Base-by-base conservation (phyloP, 257 asterid genomes). In the Jasminum sambac region DNA sequence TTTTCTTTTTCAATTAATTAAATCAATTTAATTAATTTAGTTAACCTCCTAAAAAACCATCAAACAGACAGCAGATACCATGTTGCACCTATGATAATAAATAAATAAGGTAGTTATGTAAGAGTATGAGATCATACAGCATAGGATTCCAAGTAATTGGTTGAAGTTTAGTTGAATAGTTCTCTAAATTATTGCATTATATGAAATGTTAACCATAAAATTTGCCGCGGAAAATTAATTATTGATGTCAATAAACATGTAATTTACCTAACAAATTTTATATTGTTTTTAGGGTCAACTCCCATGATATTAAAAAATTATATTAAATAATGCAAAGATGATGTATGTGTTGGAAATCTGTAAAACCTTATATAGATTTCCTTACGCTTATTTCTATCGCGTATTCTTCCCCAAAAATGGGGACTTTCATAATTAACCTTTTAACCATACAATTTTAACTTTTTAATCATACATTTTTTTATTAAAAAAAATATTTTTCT, bases 121-220 rank as follows among this genome's bases (percentile, higher is more conserved):
- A 52, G 16, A 55, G 23, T 2, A 55, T 77, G 79, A 69, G 68
- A 55, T 76, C 79, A 70, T 60, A 34, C 7, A 58, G 61, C 88
- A 73, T 82, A 57, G 84, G 87, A 84, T 85, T 78, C 90, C 82
- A 59, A 63, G 72, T 58, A 80, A 64, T 76, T 55, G 38, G 86
- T 77, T 82, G 83, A 73, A 71, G 84, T 71, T 82, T 82, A 58
- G 88, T 82, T 83, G 83, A 72, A 52, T 39, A 48, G 1, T 21
- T 43, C 6, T n/a, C 72, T 81, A 69, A 72, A 24, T 62, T 61
- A 75, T n/a, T 34, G 52, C 58, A 77, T 62, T 43, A 64, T 43
- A 64, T 72, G 64, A 66, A 63, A 52, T 66, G 64, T 17, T 34
- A 63, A 62, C 26, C 58, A 66, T 46, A 41, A 68, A 70, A 78